A percentile compares a stretch with the other conserved stretches of the same genome.
Conservation (phyloP, 2,329 filamentous ascomycete genomes). For the Ophiostoma ulmi region DNA sequence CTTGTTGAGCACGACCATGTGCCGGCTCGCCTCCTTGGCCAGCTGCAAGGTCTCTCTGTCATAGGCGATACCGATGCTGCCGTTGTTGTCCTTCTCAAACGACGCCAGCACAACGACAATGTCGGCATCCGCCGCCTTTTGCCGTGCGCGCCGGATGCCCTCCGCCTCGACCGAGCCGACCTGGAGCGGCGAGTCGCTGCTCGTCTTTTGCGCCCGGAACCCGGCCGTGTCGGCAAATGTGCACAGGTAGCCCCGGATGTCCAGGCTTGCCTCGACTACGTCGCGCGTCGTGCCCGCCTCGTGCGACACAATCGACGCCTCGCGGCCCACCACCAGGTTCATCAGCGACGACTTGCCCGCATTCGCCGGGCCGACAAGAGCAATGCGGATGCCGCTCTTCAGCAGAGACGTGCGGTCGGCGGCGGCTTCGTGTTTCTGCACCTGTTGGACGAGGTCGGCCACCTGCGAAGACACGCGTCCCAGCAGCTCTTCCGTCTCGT, state of each 20-base stretch:
- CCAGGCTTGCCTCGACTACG: constrained; percentile 84
- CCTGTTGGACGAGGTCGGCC: constrained; percentile 52
- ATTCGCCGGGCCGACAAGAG: constrained; percentile 86
- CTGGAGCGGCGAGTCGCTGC: neutral
- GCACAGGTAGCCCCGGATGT: constrained; percentile 84
- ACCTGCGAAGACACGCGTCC: constrained; percentile 52
- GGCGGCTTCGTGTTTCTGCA: constrained; percentile 59
- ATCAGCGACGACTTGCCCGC: constrained; percentile 91
- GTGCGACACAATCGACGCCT: constrained; percentile 89
- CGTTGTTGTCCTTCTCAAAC: constrained; percentile 50
- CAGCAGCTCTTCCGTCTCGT: constrained; percentile 76
- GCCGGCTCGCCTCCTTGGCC: constrained; percentile 45
- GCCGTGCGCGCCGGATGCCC: constrained; percentile 80
- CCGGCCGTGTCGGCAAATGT: constrained; percentile 95
- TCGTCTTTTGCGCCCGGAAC: constrained; percentile 48
- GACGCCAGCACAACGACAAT: constrained; percentile 77
- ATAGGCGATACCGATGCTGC: constrained; percentile 40
- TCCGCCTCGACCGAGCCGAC: constrained; percentile 77
- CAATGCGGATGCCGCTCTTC: constrained; percentile 76
- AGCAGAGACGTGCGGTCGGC: constrained; percentile 78
- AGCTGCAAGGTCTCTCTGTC: constrained; percentile 53
- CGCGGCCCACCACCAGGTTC: constrained; percentile 82
- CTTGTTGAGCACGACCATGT: constrained; percentile 60
- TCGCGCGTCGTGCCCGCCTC: constrained; percentile 93
- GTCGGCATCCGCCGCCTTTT: constrained; percentile 76